phyloP scores from a whole-genome alignment of 192 early-diverging fungal genomes.

The Entomortierella chlamydospora region DNA sequence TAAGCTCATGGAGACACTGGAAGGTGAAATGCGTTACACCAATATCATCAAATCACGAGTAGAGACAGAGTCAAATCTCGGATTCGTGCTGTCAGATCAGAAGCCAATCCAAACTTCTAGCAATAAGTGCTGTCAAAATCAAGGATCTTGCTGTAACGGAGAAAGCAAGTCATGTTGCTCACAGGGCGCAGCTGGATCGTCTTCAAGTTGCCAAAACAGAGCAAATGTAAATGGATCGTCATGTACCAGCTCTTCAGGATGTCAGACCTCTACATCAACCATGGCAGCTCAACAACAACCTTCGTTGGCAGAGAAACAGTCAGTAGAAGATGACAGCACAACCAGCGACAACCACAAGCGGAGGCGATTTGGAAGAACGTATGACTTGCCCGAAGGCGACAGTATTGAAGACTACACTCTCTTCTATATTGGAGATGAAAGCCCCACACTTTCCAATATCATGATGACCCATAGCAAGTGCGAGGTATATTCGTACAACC shows the following conservation, averaged over 20 bases:
- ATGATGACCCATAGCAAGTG: constrained; percentile 80
- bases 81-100: constrained; percentile 23
- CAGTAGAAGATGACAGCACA: not conserved
- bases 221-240: not conserved
- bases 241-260: constrained; percentile 9
- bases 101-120: not conserved
- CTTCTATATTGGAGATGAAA: constrained; percentile 88
- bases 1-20: constrained; percentile 15
- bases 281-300: constrained; percentile 10
- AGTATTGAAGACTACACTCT: constrained; percentile 74
- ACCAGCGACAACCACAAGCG: constrained; percentile 13
- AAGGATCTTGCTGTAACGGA: not conserved
- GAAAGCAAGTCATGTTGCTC: not conserved
- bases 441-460: constrained; percentile 87
- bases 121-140: constrained; percentile 12
- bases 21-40: constrained; percentile 27
- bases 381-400: constrained; percentile 59
- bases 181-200: not conserved
- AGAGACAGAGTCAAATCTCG: constrained; percentile 57
- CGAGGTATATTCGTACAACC: constrained; percentile 76
- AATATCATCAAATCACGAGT: constrained; percentile 59
- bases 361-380: constrained; percentile 62
- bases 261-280: constrained; percentile 4
- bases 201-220: constrained; percentile 15
- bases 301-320: not conserved